Conservation (phyloP, 2,329 filamentous ascomycete genomes). For the Aspergillus caelatus region DNA sequence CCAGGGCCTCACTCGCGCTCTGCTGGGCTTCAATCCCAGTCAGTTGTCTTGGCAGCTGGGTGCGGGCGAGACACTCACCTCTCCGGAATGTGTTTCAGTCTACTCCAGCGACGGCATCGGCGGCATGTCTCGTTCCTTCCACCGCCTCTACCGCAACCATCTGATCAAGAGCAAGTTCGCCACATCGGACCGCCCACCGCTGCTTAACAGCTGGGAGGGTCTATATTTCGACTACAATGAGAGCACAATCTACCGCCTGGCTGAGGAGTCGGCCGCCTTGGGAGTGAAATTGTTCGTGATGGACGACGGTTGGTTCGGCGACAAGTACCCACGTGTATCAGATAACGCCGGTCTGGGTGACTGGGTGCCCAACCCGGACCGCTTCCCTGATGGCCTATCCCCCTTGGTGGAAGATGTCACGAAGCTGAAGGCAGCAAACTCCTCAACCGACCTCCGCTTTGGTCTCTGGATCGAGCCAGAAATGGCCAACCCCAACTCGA, state of each 20-base stretch:
- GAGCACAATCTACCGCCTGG: slow-evolving; percentile 58
- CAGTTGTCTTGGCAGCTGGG: slow-evolving; percentile 62
- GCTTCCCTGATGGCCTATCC: slow-evolving; percentile 61
- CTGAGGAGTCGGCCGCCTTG: slow-evolving; percentile 59
- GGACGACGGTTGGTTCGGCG: slow-evolving; percentile 70
- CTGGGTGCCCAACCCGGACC: slow-evolving; percentile 61
- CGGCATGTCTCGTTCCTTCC: slow-evolving; percentile 64
- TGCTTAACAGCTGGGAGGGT: slow-evolving; percentile 70
- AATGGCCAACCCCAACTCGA: slow-evolving; percentile 67
- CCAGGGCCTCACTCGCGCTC: slow-evolving; percentile 62
- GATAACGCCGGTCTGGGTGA: slow-evolving; percentile 65
- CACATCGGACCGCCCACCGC: slow-evolving; percentile 53
- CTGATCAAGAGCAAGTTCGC: slow-evolving; percentile 62
- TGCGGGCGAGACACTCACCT: slow-evolving; percentile 60
- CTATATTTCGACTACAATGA: slow-evolving; percentile 62
- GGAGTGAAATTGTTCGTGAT: slow-evolving; percentile 67
- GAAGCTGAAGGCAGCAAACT: slow-evolving; percentile 51
- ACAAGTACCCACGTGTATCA: slow-evolving; percentile 61
- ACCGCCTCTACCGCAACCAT: slow-evolving; percentile 64
- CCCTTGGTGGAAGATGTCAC: slow-evolving; percentile 57
- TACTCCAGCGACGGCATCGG: slow-evolving; percentile 63
- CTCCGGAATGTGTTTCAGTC: slow-evolving; percentile 65
- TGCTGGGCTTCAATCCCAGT: slow-evolving; percentile 63
- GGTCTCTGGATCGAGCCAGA: slow-evolving; percentile 71
- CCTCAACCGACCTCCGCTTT: slow-evolving; percentile 57